Evolutionary conservation across 805 yeast species (phyloP).

Genomic region (Metschnikowia kunwiensis): DNA sequence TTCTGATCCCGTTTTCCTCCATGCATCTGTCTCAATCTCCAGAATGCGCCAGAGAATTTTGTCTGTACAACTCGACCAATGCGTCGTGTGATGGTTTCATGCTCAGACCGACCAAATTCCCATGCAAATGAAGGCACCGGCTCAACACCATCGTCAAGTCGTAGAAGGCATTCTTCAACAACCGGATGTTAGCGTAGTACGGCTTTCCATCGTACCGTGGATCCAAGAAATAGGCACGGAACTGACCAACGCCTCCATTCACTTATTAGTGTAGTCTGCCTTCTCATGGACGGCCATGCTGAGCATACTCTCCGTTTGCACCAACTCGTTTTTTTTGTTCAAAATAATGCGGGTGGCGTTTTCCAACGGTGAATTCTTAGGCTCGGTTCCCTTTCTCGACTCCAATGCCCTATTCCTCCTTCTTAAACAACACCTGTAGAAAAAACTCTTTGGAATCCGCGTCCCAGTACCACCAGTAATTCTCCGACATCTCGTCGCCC

Average conservation of each 20-base stretch:
- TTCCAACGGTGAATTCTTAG: constrained; percentile 83
- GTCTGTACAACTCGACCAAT: constrained; percentile 57
- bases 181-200: constrained; percentile 30
- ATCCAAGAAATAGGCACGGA: constrained; percentile 61
- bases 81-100: constrained; percentile 66
- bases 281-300: constrained; percentile 51
- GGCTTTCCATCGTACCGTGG: constrained; percentile 32
- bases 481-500: constrained; percentile 23
- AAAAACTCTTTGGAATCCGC: constrained; percentile 62
- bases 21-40: too few species aligned
- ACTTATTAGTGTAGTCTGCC: constrained; percentile 49
- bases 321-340: constrained; percentile 68
- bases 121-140: constrained; percentile 68
- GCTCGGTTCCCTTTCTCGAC: too few species aligned
- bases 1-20: too few species aligned
- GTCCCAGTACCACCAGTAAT: constrained; percentile 74
- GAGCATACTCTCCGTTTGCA: constrained; percentile 61
- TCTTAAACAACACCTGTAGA: constrained; percentile 62
- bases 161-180: constrained; percentile 53
- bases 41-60: too few species aligned
- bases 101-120: constrained; percentile 53
- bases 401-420: too few species aligned
- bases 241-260: constrained; percentile 88
- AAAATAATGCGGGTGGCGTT: constrained; percentile 71
- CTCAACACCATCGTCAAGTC: constrained; percentile 65